Percentiles rank a stretch among this genome's conserved stretches.
Evolutionary conservation across 495 filamentous ascomycete genomes (phyloP).

Genomic region (Durotheca rogersii): DNA sequence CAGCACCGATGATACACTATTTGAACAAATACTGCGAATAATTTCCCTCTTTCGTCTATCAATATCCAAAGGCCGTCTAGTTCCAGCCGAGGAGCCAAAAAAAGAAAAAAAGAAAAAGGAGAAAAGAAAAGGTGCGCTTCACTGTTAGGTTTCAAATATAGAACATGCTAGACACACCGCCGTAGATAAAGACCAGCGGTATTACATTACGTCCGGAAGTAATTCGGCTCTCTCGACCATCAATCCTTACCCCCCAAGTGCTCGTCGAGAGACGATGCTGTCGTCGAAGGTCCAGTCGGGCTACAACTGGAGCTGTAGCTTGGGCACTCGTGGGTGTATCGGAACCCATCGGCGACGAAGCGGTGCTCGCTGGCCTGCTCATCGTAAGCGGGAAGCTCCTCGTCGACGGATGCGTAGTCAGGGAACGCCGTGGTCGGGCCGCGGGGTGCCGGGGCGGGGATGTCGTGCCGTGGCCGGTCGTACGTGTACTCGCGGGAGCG

Average conservation of each 20-base stretch:
- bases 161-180: too few species aligned
- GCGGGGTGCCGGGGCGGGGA: conserved; percentile 20
- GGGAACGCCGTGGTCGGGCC: conserved; percentile 34
- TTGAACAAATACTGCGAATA: too few species aligned
- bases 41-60: too few species aligned
- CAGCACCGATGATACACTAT: too few species aligned
- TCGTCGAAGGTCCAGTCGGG: conserved; percentile 14
- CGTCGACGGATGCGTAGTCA: conserved; percentile 37
- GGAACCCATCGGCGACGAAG: conserved; percentile 40
- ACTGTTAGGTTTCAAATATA: too few species aligned
- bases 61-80: not conserved
- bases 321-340: conserved; percentile 40
- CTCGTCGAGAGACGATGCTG: conserved; percentile 33
- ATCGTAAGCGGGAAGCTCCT: conserved; percentile 42
- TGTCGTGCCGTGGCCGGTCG: conserved; percentile 10
- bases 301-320: conserved; percentile 25
- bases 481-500: conserved; percentile 18
- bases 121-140: too few species aligned
- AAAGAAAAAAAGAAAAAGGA: too few species aligned
- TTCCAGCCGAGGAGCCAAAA: too few species aligned
- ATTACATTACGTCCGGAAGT: not conserved
- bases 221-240: not conserved
- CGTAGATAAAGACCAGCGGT: not conserved
- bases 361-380: conserved; percentile 29
- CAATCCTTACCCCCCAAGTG: conserved; percentile 31